Evolutionary conservation across 2,329 filamentous ascomycete species (phyloP).

Genomic region (Chaetomium strumarium): DNA sequence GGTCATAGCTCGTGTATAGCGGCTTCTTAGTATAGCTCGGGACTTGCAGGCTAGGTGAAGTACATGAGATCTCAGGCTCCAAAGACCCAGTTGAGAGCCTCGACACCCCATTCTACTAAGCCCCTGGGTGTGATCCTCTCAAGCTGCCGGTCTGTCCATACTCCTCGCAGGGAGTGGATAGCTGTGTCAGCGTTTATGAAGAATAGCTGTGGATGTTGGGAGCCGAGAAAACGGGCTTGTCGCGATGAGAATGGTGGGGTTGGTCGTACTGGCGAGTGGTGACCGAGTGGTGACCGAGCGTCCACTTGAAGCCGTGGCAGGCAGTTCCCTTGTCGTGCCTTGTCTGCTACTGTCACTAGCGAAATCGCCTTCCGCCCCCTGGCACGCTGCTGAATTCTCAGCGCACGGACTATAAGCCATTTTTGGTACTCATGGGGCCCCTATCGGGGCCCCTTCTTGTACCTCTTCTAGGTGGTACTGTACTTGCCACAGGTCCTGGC

Average conservation of each 20-base stretch:
- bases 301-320: conserved; percentile 4
- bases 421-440: neutral
- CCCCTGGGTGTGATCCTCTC: no score
- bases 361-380: neutral
- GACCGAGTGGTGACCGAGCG: no score
- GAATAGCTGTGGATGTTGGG: no score
- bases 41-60: no score
- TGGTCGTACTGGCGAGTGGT: neutral
- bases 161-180: no score
- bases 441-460: neutral
- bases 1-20: no score
- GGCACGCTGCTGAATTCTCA: neutral
- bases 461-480: neutral
- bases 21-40: no score
- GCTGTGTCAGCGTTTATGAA: no score
- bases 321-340: conserved; percentile 1
- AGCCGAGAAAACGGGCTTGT: neutral
- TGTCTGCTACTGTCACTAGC: neutral
- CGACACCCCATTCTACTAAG: no score
- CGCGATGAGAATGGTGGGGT: neutral
- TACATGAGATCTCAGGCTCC: no score
- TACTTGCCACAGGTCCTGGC: neutral
- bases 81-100: no score
- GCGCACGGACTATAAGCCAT: neutral
- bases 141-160: no score